phyloP scores from a whole-genome alignment of 768 basidiomycete species.

The Podaxis sp. region DNA sequence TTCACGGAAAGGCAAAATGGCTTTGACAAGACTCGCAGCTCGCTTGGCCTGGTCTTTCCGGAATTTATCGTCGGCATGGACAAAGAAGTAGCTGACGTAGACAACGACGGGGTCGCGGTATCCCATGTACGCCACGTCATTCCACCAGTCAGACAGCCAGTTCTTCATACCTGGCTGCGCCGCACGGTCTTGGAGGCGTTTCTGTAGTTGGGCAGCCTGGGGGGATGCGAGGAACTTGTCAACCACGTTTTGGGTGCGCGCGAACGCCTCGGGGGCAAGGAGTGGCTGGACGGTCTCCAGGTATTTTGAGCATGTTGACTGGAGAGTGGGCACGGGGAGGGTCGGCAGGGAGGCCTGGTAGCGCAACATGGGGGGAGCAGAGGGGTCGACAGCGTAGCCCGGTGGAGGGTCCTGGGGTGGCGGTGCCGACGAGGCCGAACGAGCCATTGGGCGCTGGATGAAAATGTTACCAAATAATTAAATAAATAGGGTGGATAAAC shows the following conservation, averaged over 20 bases:
- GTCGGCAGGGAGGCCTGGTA: conserved; percentile 71
- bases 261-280: conserved; percentile 62
- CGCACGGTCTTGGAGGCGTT: conserved; percentile 75
- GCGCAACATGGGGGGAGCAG: conserved; percentile 68
- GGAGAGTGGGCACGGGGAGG: conserved; percentile 83
- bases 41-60: conserved; percentile 60
- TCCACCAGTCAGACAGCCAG: conserved; percentile 99
- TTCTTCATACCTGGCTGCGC: conserved; percentile 54
- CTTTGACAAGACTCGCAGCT: conserved; percentile 83
- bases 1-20: conserved; percentile 80
- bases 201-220: conserved; percentile 71
- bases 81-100: conserved; percentile 93
- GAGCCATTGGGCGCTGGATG: not conserved
- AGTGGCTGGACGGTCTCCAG: conserved; percentile 82
- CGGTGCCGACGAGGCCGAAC: conserved; percentile 20
- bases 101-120: conserved; percentile 91
- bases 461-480: not conserved
- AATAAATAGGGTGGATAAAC: not conserved
- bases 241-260: conserved; percentile 57
- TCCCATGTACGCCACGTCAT: conserved; percentile 86
- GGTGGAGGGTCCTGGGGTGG: conserved; percentile 25
- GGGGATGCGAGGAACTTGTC: conserved; percentile 70
- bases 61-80: conserved; percentile 70
- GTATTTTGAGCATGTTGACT: conserved; percentile 85
- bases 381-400: conserved; percentile 47